These are phyloP conservation scores for apple (Malus domestica) DNA, from an alignment of 306 rosid species.

Conservation along the genomic window DNA sequence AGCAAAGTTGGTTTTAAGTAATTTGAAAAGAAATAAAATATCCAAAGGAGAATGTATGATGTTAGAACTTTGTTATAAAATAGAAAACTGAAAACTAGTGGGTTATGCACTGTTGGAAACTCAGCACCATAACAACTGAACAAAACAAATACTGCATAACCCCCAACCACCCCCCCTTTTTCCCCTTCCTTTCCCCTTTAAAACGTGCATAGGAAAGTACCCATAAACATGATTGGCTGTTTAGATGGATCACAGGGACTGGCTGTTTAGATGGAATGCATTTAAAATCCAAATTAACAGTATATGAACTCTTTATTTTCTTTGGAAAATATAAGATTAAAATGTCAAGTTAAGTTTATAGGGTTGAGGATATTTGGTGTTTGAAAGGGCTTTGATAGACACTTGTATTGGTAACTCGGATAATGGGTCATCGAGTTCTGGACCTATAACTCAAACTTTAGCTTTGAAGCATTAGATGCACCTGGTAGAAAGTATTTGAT, in stretches of 20 bases:
- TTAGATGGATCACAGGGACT: not conserved
- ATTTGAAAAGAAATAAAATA: too few relatives aligned
- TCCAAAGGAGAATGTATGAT: not conserved
- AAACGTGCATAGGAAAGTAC: not conserved
- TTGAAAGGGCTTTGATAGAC: not conserved
- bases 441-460: not conserved
- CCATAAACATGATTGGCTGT: not conserved
- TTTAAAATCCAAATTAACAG: not conserved
- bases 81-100: not conserved
- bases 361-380: not conserved
- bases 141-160: not conserved
- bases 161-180: too few relatives aligned
- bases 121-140: not conserved
- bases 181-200: not conserved
- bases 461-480: not conserved
- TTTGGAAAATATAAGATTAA: not conserved
- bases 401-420: not conserved
- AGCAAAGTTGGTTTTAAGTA: slow-evolving; percentile 17
- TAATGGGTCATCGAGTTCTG: not conserved
- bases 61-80: not conserved
- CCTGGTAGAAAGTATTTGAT: not conserved
- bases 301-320: not conserved
- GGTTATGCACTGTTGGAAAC: not conserved
- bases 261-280: not conserved
- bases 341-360: not conserved